Conservation (phyloP, 805 yeast genomes). For the Brettanomyces nanus region DNA sequence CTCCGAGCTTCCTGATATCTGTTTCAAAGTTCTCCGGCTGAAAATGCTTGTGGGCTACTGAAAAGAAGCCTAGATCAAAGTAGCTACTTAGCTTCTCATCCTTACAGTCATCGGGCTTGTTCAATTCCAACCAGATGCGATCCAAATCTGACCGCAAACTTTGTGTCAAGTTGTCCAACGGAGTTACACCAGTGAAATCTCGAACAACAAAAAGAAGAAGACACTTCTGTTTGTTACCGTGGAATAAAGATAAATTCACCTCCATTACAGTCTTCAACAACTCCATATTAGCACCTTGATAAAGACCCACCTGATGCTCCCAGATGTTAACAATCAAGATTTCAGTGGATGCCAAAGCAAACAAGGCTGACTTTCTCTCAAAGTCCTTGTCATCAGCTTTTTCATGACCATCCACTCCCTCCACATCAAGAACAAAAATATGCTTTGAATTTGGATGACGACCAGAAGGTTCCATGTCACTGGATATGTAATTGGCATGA, state of each 20-base stretch:
- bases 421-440: constrained; percentile 89
- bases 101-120: constrained; percentile 61
- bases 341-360: constrained; percentile 89
- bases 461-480: constrained; percentile 8
- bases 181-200: constrained; percentile 85
- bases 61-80: constrained; percentile 76
- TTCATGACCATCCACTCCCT: constrained; percentile 97
- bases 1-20: constrained; percentile 59
- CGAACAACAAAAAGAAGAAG: constrained; percentile 80
- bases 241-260: constrained; percentile 82
- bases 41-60: constrained; percentile 78
- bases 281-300: constrained; percentile 98
- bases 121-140: constrained; percentile 69
- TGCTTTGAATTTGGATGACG: constrained; percentile 19
- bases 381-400: constrained; percentile 98
- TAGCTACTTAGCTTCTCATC: constrained; percentile 58
- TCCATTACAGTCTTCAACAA: constrained; percentile 92
- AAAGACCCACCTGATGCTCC: constrained; percentile 95
- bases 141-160: constrained; percentile 66
- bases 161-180: constrained; percentile 58
- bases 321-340: constrained; percentile 86
- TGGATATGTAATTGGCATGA: constrained; percentile 37
- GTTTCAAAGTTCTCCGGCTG: constrained; percentile 62
- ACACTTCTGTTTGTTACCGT: constrained; percentile 45
- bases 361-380: constrained; percentile 91